Conservation (phyloP, 2,329 filamentous ascomycete species). For the Alternaria tenuissima region DNA sequence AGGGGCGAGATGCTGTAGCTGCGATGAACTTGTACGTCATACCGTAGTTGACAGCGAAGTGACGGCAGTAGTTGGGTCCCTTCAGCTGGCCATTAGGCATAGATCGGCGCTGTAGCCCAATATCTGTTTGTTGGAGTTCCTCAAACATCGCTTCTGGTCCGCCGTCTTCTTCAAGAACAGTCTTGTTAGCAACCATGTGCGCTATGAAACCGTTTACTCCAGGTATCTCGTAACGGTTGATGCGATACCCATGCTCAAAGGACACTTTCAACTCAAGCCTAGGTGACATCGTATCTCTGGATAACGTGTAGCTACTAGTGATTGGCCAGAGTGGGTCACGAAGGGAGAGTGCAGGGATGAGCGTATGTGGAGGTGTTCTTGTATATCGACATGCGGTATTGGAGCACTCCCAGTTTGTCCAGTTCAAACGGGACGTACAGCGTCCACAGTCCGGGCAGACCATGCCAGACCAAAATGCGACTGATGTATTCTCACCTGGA, state of each 20-base stretch:
- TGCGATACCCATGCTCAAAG: conserved; percentile 53
- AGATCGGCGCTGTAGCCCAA: conserved; percentile 39
- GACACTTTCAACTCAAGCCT: conserved; percentile 44
- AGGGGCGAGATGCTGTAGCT: conserved; percentile 49
- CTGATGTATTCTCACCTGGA: conserved; percentile 59
- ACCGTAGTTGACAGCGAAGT: conserved; percentile 66
- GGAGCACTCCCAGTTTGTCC: conserved; percentile 69
- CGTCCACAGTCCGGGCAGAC: conserved; percentile 71
- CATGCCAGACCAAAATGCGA: conserved; percentile 67
- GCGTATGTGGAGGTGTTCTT: conserved; percentile 44
- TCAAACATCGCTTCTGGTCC: conserved; percentile 71
- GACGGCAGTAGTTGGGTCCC: conserved; percentile 59
- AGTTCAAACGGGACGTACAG: conserved; percentile 68
- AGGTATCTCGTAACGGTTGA: conserved; percentile 58
- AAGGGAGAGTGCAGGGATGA: conserved; percentile 39
- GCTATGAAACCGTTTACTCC: conserved; percentile 57
- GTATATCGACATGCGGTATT: conserved; percentile 60
- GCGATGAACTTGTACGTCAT: conserved; percentile 74
- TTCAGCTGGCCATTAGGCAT: conserved; percentile 36
- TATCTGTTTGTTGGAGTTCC: conserved; percentile 53
- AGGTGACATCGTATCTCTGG: conserved; percentile 39
- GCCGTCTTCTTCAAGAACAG: conserved; percentile 58
- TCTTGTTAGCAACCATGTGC: conserved; percentile 65
- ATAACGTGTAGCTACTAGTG: conserved; percentile 43
- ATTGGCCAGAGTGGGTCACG: conserved; percentile 50